phyloP scores from a whole-genome alignment of 2,329 filamentous ascomycete species.

The Emergomyces africanus region DNA sequence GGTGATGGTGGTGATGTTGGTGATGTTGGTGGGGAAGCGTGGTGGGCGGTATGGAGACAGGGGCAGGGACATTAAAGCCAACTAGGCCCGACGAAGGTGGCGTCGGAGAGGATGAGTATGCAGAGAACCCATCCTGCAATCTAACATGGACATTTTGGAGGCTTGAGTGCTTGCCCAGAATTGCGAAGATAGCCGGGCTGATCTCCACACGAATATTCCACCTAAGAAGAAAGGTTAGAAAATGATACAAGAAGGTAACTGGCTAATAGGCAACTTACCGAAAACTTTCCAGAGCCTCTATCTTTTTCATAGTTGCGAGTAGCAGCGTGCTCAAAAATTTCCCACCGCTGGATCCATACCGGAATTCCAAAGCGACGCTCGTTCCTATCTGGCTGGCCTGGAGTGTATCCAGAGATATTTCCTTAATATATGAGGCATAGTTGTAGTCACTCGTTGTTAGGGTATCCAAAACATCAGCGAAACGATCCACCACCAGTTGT shows the following conservation, averaged over 20 bases:
- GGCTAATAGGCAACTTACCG: constrained; percentile 23
- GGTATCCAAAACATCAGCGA: constrained; percentile 48
- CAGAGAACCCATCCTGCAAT: constrained; percentile 45
- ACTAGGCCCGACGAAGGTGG: constrained; percentile 8
- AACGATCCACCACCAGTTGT: constrained; percentile 43
- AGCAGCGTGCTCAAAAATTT: constrained; percentile 53
- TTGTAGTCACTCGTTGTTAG: constrained; percentile 52
- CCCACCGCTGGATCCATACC: constrained; percentile 44
- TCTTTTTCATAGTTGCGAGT: constrained; percentile 43
- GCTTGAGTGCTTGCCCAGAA: constrained; percentile 41
- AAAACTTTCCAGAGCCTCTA: constrained; percentile 44
- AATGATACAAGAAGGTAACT: background rate
- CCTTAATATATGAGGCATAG: constrained; percentile 46
- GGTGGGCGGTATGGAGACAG: constrained; percentile 13
- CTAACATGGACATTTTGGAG: constrained; percentile 45
- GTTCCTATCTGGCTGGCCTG: constrained; percentile 41
- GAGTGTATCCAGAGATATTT: constrained; percentile 45
- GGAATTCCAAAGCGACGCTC: constrained; percentile 41
- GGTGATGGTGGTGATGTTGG: constrained; percentile 13
- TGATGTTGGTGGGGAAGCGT: constrained; percentile 13
- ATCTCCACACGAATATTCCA: constrained; percentile 56
- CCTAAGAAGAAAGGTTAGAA: constrained; percentile 22
- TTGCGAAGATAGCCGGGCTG: constrained; percentile 44
- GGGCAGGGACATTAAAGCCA: constrained; percentile 3
- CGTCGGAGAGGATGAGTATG: constrained; percentile 39